phyloP scores from a whole-genome alignment of 179 eudicot genomes.

The Camellia oleifera region DNA sequence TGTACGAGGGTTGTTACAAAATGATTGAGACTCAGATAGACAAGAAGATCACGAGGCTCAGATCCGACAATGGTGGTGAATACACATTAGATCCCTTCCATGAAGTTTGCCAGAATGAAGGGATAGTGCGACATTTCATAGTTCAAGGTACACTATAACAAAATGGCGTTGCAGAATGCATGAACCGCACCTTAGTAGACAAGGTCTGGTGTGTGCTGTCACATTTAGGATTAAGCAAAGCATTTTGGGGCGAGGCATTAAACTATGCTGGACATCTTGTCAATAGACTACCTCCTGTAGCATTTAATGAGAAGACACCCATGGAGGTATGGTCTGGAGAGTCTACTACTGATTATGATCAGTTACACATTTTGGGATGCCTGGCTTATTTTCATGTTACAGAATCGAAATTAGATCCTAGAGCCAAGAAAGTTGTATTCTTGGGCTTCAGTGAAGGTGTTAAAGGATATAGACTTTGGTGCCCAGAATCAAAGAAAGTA shows the following conservation, averaged over 20 bases:
- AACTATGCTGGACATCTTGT: neutral
- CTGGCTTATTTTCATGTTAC: neutral
- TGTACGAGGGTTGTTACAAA: no score
- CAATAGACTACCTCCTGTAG: neutral
- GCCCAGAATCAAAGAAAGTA: neutral
- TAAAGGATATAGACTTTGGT: neutral
- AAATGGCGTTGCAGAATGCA: neutral
- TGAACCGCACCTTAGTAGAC: neutral
- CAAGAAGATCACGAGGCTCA: neutral
- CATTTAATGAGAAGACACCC: neutral
- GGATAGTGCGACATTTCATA: constrained; percentile 9
- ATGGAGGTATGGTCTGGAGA: constrained; percentile 7
- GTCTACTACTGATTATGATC: constrained; percentile 1
- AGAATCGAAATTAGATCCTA: neutral
- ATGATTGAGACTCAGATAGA: neutral
- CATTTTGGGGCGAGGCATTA: neutral
- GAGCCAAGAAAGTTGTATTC: constrained; percentile 13
- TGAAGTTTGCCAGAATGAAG: neutral
- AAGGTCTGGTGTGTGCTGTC: neutral
- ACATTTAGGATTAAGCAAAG: neutral
- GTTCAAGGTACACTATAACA: neutral
- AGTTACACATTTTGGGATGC: neutral
- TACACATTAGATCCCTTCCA: neutral
- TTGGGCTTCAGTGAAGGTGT: neutral
- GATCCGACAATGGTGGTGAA: neutral